Evolutionary conservation across 1,139 yeast species (phyloP).

Genomic region (Candida gigantensis): DNA sequence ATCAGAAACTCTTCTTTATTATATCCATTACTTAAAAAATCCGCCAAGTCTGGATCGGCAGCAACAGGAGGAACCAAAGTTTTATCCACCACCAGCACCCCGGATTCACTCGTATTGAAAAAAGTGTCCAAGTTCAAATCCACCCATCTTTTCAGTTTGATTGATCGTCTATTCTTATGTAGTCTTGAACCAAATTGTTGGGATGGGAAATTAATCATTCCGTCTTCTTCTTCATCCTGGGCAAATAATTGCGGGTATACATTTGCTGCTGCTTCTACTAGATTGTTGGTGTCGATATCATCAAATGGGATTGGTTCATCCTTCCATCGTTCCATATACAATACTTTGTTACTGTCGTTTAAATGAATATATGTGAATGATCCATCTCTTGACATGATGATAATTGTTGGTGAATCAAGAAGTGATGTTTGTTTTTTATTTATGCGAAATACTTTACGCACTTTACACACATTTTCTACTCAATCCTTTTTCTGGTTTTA

Average conservation of each 20-base stretch:
- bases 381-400: conserved; percentile 26
- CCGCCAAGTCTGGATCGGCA: conserved; percentile 14
- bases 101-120: too few species aligned
- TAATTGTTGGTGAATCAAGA: background rate
- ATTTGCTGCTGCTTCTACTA: conserved; percentile 38
- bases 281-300: conserved; percentile 41
- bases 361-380: conserved; percentile 39
- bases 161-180: conserved; percentile 33
- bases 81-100: conserved; percentile 29
- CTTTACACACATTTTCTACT: too few species aligned
- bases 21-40: conserved; percentile 9
- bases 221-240: conserved; percentile 45
- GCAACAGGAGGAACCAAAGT: conserved; percentile 34
- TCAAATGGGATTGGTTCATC: conserved; percentile 45
- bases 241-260: conserved; percentile 39
- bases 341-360: conserved; percentile 40
- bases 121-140: conserved; percentile 38
- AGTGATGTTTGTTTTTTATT: background rate
- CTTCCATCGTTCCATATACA: conserved; percentile 45
- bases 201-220: conserved; percentile 35
- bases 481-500: too few species aligned
- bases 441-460: background rate
- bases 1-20: conserved; percentile 4
- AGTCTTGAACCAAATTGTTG: conserved; percentile 42
- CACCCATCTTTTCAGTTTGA: conserved; percentile 38